Conservation (phyloP, 2,329 filamentous ascomycete species). For the Cercospora zeae-maydis region DNA sequence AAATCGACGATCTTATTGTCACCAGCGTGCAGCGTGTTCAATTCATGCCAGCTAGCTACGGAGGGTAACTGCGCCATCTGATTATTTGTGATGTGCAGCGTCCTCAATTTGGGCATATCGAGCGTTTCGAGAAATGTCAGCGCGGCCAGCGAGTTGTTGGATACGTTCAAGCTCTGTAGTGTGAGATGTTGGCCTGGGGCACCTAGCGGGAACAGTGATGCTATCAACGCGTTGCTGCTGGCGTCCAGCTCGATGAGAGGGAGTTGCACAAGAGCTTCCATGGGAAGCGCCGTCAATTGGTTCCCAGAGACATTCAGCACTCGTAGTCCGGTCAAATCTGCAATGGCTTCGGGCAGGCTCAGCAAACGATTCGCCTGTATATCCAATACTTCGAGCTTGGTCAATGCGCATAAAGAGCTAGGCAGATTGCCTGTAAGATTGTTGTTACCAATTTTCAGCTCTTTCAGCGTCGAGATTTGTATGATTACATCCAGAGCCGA, state of each 20-base stretch:
- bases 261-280: slow-evolving; percentile 63
- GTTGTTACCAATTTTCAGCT: slow-evolving; percentile 80
- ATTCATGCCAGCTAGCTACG: slow-evolving; percentile 67
- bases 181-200: slow-evolving; percentile 50
- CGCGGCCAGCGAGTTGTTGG: slow-evolving; percentile 66
- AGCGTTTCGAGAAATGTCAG: slow-evolving; percentile 51
- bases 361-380: slow-evolving; percentile 76
- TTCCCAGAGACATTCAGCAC: slow-evolving; percentile 80
- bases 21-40: slow-evolving; percentile 71
- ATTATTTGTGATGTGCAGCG: slow-evolving; percentile 76
- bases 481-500: slow-evolving; percentile 68
- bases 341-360: slow-evolving; percentile 63
- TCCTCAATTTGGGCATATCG: slow-evolving; percentile 67
- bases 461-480: slow-evolving; percentile 68
- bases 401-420: slow-evolving; percentile 59
- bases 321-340: slow-evolving; percentile 65
- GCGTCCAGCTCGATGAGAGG: slow-evolving; percentile 70
- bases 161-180: slow-evolving; percentile 73
- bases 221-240: slow-evolving; percentile 73
- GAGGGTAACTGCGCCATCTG: slow-evolving; percentile 69
- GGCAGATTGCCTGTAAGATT: slow-evolving; percentile 66
- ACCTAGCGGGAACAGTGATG: slow-evolving; percentile 63
- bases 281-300: slow-evolving; percentile 65
- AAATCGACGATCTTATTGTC: slow-evolving; percentile 75
- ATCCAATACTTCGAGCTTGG: slow-evolving; percentile 73